A percentile compares a stretch with the other conserved stretches of the same genome.
Evolutionary conservation across 2,329 filamentous ascomycete genomes (phyloP).

Genomic region (Didymella pinodella): DNA sequence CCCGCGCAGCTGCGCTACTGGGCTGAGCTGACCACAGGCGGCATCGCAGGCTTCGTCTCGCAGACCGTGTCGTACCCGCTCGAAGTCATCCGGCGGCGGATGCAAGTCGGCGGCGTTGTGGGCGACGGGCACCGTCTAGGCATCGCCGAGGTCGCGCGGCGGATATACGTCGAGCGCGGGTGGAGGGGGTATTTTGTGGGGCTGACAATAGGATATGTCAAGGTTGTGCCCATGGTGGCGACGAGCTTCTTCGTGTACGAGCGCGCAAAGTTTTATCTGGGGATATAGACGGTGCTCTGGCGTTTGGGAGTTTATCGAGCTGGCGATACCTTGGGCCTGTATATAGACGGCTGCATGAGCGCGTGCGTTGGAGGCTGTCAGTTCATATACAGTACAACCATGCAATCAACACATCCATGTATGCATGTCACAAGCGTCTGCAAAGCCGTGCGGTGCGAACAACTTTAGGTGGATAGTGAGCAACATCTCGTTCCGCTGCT

Average conservation of each 20-base stretch:
- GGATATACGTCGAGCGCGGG: constrained; percentile 79
- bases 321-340: constrained; percentile 6
- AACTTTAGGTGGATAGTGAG: neutral
- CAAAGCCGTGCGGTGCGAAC: neutral
- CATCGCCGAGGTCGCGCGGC: constrained; percentile 78
- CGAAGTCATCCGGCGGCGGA: constrained; percentile 88
- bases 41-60: constrained; percentile 84
- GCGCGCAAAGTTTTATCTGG: constrained; percentile 65
- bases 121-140: constrained; percentile 83
- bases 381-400: neutral
- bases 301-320: neutral
- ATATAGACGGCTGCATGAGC: constrained; percentile 16
- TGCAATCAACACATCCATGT: neutral
- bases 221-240: constrained; percentile 89
- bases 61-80: constrained; percentile 94
- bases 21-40: constrained; percentile 86
- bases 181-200: constrained; percentile 89
- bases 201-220: constrained; percentile 91
- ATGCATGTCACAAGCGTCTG: neutral
- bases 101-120: constrained; percentile 96
- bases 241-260: constrained; percentile 74
- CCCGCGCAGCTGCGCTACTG: constrained; percentile 79
- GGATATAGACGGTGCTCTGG: constrained; percentile 46
- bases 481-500: constrained; percentile 5
- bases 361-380: constrained; percentile 8